phyloP scores from a whole-genome alignment of 306 rosid genomes.

The Hylodesmum podocarpum region DNA sequence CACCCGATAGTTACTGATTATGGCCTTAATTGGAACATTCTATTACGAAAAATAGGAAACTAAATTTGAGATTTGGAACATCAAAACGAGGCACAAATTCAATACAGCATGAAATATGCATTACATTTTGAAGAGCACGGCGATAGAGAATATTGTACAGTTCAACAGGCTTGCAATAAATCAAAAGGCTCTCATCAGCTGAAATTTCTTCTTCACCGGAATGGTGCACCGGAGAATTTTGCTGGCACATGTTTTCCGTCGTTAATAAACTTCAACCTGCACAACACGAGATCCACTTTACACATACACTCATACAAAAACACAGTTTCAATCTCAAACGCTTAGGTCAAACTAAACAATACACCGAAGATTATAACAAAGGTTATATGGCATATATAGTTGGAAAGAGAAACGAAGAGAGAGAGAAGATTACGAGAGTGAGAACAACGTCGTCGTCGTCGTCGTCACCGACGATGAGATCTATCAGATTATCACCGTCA shows the following conservation, averaged over 20 bases:
- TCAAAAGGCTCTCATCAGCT: conserved; percentile 83
- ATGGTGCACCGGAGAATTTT: conserved; percentile 55
- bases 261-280: conserved; percentile 9
- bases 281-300: background rate
- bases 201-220: conserved; percentile 66
- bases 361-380: background rate
- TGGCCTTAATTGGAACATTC: background rate
- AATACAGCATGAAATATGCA: conserved; percentile 7
- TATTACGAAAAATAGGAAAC: background rate
- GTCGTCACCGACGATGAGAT: conserved; percentile 24
- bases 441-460: conserved; percentile 1
- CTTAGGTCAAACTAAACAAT: conserved; percentile 16
- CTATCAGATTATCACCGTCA: conserved; percentile 30
- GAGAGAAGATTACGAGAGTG: conserved; percentile 1
- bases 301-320: background rate
- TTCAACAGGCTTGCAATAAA: conserved; percentile 97
- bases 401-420: background rate
- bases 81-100: background rate
- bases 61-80: background rate
- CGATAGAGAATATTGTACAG: conserved; percentile 86
- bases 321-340: background rate
- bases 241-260: conserved; percentile 73
- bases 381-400: background rate
- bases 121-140: conserved; percentile 79
- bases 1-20: background rate